Conservation (phyloP, 495 filamentous ascomycete genomes). For the Penicillium malachiteum region DNA sequence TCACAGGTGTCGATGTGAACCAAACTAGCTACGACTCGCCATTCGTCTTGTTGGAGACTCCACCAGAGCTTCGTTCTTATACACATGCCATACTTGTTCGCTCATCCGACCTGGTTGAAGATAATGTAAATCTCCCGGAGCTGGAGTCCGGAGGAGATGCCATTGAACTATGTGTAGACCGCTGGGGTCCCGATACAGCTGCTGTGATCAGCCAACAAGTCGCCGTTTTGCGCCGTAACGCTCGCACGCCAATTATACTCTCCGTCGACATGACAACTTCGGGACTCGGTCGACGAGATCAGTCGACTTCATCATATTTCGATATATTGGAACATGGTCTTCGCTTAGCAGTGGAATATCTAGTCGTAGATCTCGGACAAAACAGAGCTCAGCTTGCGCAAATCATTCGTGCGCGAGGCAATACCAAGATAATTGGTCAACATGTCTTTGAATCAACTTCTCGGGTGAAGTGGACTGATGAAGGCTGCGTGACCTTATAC, state of each 20-base stretch:
- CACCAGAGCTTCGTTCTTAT: slow-evolving; percentile 61
- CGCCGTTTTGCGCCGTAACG: slow-evolving; percentile 51
- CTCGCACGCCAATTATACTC: slow-evolving; percentile 67
- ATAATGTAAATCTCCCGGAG: slow-evolving; percentile 55
- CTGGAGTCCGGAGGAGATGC: slow-evolving; percentile 70
- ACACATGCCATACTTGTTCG: slow-evolving; percentile 67
- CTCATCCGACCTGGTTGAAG: slow-evolving; percentile 57
- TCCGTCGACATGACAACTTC: slow-evolving; percentile 59
- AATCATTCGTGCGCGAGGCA: slow-evolving; percentile 55
- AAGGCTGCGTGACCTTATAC: slow-evolving; percentile 55
- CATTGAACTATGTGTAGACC: slow-evolving; percentile 69
- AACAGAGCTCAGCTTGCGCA: slow-evolving; percentile 39
- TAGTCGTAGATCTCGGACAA: slow-evolving; percentile 64
- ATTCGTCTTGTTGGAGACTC: slow-evolving; percentile 68
- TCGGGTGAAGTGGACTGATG: slow-evolving; percentile 60
- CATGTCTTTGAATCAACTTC: slow-evolving; percentile 52
- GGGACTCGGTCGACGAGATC: slow-evolving; percentile 23
- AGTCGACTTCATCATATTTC: slow-evolving; percentile 34
- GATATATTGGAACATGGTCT: slow-evolving; percentile 63
- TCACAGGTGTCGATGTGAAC: slow-evolving; percentile 55
- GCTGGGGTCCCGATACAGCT: slow-evolving; percentile 52
- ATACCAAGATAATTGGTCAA: slow-evolving; percentile 74
- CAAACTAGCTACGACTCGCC: slow-evolving; percentile 64
- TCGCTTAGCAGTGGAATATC: slow-evolving; percentile 71
- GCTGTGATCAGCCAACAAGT: slow-evolving; percentile 45